Percentiles rank a stretch among this genome's conserved stretches.
Conservation (phyloP, 2,329 filamentous ascomycete genomes). For the Aspergillus floridensis region DNA sequence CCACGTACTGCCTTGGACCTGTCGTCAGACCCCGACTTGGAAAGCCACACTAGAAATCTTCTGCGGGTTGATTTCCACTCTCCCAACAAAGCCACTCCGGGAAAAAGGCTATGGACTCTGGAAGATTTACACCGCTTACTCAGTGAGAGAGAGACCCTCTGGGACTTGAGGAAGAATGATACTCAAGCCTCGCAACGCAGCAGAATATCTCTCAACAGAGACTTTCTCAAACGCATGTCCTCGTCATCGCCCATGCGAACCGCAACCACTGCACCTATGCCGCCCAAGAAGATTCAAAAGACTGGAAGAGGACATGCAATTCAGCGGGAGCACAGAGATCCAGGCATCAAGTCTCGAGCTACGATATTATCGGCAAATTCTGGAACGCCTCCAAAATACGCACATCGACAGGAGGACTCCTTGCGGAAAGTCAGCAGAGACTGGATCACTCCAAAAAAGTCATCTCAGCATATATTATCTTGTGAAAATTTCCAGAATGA, state of each 20-base stretch:
- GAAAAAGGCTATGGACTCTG: conserved; percentile 20
- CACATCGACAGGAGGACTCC: not conserved
- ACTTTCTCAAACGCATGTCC: not conserved
- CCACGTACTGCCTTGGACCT: not conserved
- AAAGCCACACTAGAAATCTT: conserved; percentile 6
- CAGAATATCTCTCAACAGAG: not conserved
- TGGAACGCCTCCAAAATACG: not conserved
- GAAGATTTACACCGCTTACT: conserved; percentile 24
- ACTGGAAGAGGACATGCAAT: not conserved
- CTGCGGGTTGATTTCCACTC: conserved; percentile 6
- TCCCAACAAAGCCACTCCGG: not conserved
- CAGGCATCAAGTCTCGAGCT: not conserved
- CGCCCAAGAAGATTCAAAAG: not conserved
- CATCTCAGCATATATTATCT: not conserved
- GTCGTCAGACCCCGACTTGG: not conserved
- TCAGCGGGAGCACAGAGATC: not conserved
- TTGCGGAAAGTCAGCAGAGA: not conserved
- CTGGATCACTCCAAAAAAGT: not conserved
- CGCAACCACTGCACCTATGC: not conserved
- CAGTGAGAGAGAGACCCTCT: conserved; percentile 8
- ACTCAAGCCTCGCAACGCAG: not conserved
- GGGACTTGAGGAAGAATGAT: not conserved
- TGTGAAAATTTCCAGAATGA: not conserved
- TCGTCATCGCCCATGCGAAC: not conserved
- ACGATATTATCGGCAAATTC: not conserved